A percentile compares a stretch with the other conserved stretches of the same genome.
These are phyloP conservation scores for Leccinum subrobustum DNA, from an alignment of 1,284 basidiomycete genomes.

Conservation along the genomic window DNA sequence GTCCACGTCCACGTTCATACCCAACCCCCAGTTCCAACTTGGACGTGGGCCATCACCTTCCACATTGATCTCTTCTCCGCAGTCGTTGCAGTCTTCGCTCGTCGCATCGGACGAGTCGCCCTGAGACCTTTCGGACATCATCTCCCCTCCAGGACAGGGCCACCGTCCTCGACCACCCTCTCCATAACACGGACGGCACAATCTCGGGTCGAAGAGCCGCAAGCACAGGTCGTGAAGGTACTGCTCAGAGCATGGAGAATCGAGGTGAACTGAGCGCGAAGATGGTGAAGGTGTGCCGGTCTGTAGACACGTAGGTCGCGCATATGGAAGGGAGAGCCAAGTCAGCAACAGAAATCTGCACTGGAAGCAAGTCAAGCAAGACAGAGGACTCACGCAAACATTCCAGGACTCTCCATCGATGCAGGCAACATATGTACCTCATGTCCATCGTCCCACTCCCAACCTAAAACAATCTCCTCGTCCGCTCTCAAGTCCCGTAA, in stretches of 20 bases:
- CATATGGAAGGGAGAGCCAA: background rate
- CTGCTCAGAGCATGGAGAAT: constrained; percentile 73
- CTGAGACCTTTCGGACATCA: constrained; percentile 29
- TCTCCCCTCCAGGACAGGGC: constrained; percentile 35
- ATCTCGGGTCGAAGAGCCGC: constrained; percentile 56
- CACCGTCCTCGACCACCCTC: constrained; percentile 50
- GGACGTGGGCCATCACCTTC: constrained; percentile 23
- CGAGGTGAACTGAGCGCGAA: constrained; percentile 64
- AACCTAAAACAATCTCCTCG: constrained; percentile 70
- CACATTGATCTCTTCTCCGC: constrained; percentile 22
- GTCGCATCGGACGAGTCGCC: constrained; percentile 20
- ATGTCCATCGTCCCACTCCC: too few species aligned
- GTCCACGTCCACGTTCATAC: constrained; percentile 30
- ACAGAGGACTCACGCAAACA: constrained; percentile 45
- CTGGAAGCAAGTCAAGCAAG: constrained; percentile 3
- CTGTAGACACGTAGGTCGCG: constrained; percentile 31
- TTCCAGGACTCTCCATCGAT: too few species aligned
- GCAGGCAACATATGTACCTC: too few species aligned
- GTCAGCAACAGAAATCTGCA: constrained; percentile 3
- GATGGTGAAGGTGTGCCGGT: constrained; percentile 48
- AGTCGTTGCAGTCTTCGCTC: constrained; percentile 22
- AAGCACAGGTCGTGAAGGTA: constrained; percentile 79
- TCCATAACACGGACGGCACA: constrained; percentile 71
- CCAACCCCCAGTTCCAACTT: constrained; percentile 20
- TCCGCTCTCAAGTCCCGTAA: constrained; percentile 71